Base-by-base conservation (phyloP, 257 asterid genomes). In the Eustoma russellianum region DNA sequence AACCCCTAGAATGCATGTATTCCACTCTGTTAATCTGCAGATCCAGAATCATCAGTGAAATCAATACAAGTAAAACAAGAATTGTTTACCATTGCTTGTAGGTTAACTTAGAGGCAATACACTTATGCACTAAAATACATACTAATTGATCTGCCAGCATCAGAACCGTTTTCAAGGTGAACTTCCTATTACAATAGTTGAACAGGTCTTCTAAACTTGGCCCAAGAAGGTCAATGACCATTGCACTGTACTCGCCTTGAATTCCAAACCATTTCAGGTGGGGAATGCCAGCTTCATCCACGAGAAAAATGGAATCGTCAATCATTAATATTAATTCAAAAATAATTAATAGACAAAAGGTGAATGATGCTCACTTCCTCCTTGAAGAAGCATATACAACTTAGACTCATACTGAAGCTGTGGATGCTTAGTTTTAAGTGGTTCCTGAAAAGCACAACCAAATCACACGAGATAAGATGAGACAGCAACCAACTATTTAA, bases 71-170 rank as follows among this genome's bases (percentile, higher is more conserved):
- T 43, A 14, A 45, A 17, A 54, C 8, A n/a, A 13, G 17, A 13
- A 34, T 10, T 19, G 30, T 24, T 46, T 15, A 34, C 53, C 43
- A 4, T 11, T 38, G 43, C 7, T 38, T 7, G 43, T 8, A 38
- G 9, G 9, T 38, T 38, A 38, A 38, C 43, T 38, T 38, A 38
- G 43, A 38, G 12, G 12, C 11, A 38, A 38, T 5, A 2, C 11
- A 1, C 1, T 13, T 5, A 63, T 6, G 60, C 41, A 41, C 51
- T 52, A 57, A n/a, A 57, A 50, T 49, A 72, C 85, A 76, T 77
- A 91, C 98, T 50, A 91, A 67, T 61, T 87, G 96, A 82, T 84
- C 98, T 19, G 98, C 98, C 28, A 91, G 89, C 96, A 87, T 87
- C 50, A 87, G 72, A 69, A 82, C 95, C 40, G 98, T 82, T 79